Conservation (phyloP, 2,329 filamentous ascomycete species). For the Apiospora marii region DNA sequence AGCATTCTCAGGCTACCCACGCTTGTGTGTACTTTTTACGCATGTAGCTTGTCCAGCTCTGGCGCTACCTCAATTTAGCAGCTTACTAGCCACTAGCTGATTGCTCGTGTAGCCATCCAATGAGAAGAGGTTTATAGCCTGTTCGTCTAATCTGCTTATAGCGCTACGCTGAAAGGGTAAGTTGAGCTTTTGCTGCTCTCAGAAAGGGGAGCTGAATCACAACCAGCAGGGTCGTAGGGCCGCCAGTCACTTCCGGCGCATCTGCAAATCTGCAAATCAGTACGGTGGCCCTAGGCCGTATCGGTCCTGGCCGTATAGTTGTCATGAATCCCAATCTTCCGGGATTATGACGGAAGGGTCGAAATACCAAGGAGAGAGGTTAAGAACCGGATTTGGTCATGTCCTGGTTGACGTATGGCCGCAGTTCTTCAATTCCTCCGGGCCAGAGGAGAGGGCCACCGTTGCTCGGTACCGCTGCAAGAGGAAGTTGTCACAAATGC, state of each 20-base stretch:
- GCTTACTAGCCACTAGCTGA: not conserved
- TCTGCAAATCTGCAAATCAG: not conserved
- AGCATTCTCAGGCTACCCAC: not conserved
- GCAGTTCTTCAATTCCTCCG: not conserved
- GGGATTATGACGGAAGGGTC: not conserved
- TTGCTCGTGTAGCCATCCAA: conserved; percentile 10
- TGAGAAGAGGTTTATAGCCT: not conserved
- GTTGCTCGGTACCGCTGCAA: conserved; percentile 10
- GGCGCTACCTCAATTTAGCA: not conserved
- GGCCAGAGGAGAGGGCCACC: not conserved
- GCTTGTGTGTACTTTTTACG: not conserved
- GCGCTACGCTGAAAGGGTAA: not conserved
- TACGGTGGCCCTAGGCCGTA: not conserved
- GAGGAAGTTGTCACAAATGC: not conserved
- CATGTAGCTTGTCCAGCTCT: not conserved
- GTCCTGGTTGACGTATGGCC: not conserved
- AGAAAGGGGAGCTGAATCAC: too few relatives aligned
- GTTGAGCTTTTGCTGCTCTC: too few relatives aligned
- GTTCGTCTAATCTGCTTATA: not conserved
- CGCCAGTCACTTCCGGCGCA: not conserved
- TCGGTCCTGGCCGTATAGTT: not conserved
- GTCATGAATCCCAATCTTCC: not conserved
- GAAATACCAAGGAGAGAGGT: not conserved
- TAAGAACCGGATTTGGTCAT: not conserved
- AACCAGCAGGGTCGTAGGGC: too few relatives aligned